phyloP scores from a whole-genome alignment of 2,329 filamentous ascomycete species.

The Fusarium falciforme region DNA sequence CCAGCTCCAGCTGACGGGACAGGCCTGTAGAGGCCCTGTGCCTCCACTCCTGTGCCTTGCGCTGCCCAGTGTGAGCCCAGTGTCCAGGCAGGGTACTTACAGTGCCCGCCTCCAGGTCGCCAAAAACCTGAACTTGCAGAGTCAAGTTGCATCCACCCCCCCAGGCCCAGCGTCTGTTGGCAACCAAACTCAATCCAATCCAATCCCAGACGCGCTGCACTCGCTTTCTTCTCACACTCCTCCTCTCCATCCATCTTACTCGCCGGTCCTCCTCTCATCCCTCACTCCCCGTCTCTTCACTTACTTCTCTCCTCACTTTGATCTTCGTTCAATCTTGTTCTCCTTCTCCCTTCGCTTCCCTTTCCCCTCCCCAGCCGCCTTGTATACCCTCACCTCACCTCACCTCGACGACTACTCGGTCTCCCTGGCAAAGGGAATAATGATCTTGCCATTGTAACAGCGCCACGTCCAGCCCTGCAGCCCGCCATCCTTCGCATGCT shows the following conservation, averaged over 20 bases:
- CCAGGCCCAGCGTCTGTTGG: conserved; percentile 33
- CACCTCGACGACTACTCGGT: conserved; percentile 32
- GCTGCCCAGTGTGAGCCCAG: conserved; percentile 21
- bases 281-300: conserved; percentile 8
- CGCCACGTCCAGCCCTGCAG: conserved; percentile 40
- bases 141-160: conserved; percentile 29
- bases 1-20: conserved; percentile 26
- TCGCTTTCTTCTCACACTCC: conserved; percentile 26
- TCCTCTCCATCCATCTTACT: conserved; percentile 17
- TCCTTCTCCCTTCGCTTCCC: conserved; percentile 24
- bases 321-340: conserved; percentile 34
- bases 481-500: conserved; percentile 39
- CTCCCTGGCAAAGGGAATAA: conserved; percentile 39
- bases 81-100: conserved; percentile 9
- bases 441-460: conserved; percentile 45
- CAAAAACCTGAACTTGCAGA: background rate
- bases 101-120: conserved; percentile 11
- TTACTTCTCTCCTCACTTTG: conserved; percentile 38
- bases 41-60: conserved; percentile 22
- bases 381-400: conserved; percentile 25
- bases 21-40: conserved; percentile 25
- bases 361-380: conserved; percentile 27
- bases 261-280: conserved; percentile 35
- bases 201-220: conserved; percentile 41
- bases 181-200: conserved; percentile 44